These are phyloP conservation scores for Leishmania lainsoni DNA, from an alignment of 208 protist species.

Conservation along the genomic window DNA sequence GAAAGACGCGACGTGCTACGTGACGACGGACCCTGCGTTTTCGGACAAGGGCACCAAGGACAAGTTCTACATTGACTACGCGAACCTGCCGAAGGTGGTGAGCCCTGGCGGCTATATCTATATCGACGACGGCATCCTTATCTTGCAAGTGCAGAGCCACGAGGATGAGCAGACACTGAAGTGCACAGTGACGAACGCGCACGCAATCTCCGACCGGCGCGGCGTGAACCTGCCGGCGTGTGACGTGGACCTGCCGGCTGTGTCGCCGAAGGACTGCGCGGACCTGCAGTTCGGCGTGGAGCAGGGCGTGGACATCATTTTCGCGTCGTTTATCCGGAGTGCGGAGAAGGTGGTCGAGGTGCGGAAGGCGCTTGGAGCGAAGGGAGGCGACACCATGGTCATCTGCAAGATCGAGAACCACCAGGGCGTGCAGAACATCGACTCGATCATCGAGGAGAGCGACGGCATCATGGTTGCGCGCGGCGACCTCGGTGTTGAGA, in stretches of 20 bases:
- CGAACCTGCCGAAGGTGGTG: constrained; percentile 78
- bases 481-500: constrained; percentile 99
- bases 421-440: constrained; percentile 97
- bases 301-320: constrained; percentile 98
- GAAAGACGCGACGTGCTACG: constrained; percentile 72
- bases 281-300: constrained; percentile 96
- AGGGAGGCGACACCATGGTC: constrained; percentile 93
- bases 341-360: constrained; percentile 95
- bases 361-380: constrained; percentile 86
- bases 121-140: constrained; percentile 97
- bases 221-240: constrained; percentile 90
- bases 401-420: constrained; percentile 99
- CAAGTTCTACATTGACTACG: constrained; percentile 94
- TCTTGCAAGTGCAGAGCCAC: constrained; percentile 79
- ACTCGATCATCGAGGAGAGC: constrained; percentile 96
- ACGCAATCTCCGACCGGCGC: constrained; percentile 83
- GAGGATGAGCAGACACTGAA: constrained; percentile 77
- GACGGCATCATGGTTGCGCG: constrained; percentile 99
- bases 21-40: constrained; percentile 91
- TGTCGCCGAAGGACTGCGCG: constrained; percentile 92
- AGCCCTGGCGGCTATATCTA: constrained; percentile 90
- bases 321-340: constrained; percentile 98
- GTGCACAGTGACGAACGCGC: constrained; percentile 81
- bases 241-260: constrained; percentile 86
- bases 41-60: constrained; percentile 80